phyloP scores from a whole-genome alignment of 1,284 basidiomycete species.

The Ceratobasidium sp. region DNA sequence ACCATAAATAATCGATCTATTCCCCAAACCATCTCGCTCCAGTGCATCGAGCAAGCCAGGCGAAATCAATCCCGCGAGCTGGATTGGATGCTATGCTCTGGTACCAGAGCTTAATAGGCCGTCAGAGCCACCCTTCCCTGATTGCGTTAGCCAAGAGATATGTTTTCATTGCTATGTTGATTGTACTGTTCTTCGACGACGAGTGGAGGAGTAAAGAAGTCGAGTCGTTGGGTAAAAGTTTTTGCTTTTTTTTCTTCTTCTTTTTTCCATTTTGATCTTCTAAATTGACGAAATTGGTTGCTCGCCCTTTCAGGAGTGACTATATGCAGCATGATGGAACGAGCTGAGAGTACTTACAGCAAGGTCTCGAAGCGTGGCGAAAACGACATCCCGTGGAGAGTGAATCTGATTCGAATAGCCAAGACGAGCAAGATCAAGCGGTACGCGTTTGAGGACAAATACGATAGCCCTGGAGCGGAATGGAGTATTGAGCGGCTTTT shows the following conservation, averaged over 20 bases:
- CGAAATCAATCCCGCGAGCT: too few species aligned
- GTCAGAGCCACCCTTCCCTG: too few species aligned
- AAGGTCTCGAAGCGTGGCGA: conserved; percentile 75
- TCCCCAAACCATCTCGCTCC: too few species aligned
- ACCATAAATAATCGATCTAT: too few species aligned
- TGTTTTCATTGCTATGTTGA: too few species aligned
- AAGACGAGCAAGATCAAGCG: neutral
- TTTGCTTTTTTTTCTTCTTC: too few species aligned
- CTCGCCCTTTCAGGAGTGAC: conserved; percentile 70
- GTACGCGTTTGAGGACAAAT: neutral
- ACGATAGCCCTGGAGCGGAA: too few species aligned
- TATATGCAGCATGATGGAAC: conserved; percentile 74
- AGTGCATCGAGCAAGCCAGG: too few species aligned
- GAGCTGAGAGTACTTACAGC: conserved; percentile 69
- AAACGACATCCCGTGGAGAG: conserved; percentile 60
- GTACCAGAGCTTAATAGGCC: too few species aligned
- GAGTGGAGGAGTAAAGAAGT: conserved; percentile 83
- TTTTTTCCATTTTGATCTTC: neutral
- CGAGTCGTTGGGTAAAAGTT: conserved; percentile 73
- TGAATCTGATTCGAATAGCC: conserved; percentile 37
- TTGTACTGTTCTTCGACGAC: conserved; percentile 92
- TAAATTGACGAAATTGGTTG: conserved; percentile 48
- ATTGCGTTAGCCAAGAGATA: neutral
- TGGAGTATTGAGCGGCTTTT: too few species aligned
- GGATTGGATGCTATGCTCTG: too few species aligned